These are phyloP conservation scores for Rhizopogon salebrosus DNA, from an alignment of 768 basidiomycete genomes.

Conservation along the genomic window DNA sequence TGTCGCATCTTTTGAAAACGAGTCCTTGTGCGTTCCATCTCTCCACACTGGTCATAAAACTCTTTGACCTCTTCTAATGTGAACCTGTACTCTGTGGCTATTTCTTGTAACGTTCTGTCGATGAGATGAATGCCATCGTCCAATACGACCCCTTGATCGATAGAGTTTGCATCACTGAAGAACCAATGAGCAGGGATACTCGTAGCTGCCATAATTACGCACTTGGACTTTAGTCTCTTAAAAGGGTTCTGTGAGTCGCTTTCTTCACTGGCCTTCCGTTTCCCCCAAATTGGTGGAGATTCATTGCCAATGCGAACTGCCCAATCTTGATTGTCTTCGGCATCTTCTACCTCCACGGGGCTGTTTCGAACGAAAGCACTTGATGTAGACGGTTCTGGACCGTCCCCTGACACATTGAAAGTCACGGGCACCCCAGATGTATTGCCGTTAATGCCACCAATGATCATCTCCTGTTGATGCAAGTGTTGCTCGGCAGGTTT, in stretches of 20 bases:
- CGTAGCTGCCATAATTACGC: conserved; percentile 12
- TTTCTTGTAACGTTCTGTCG: conserved; percentile 58
- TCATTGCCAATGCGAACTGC: conserved; percentile 55
- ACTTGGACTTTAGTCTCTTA: conserved; percentile 45
- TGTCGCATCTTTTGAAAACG: conserved; percentile 70
- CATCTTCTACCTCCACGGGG: conserved; percentile 59
- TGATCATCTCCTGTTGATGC: conserved; percentile 14
- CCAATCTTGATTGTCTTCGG: conserved; percentile 58
- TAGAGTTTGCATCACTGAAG: background rate
- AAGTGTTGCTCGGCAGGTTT: conserved; percentile 25
- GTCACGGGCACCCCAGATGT: conserved; percentile 18
- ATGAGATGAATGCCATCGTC: conserved; percentile 47
- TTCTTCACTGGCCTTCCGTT: conserved; percentile 46
- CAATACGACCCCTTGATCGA: background rate
- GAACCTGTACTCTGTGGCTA: conserved; percentile 66
- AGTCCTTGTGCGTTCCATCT: conserved; percentile 58
- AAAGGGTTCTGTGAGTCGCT: conserved; percentile 20
- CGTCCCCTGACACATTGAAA: conserved; percentile 10
- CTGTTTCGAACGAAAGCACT: conserved; percentile 29
- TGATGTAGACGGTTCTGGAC: conserved; percentile 25
- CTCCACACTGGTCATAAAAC: conserved; percentile 69
- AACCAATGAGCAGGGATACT: background rate
- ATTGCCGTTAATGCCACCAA: conserved; percentile 8
- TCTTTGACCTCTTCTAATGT: conserved; percentile 74
- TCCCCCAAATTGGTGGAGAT: conserved; percentile 66